phyloP scores from a whole-genome alignment of 169 alveolate genomes.

The Eimeria maxima region DNA sequence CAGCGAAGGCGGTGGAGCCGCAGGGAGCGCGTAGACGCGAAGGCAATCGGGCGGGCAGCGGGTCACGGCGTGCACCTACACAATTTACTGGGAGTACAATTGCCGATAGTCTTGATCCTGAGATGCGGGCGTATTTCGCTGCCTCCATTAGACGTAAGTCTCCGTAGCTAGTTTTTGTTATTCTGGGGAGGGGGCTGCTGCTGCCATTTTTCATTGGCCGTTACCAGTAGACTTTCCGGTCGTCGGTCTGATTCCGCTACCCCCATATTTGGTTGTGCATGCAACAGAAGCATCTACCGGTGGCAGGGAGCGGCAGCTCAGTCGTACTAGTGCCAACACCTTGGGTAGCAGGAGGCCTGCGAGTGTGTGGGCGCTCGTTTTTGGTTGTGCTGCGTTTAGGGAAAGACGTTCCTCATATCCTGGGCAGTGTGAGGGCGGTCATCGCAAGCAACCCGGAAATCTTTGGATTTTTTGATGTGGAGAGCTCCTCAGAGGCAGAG shows the following conservation, averaged over 20 bases:
- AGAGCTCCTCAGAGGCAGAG: background rate
- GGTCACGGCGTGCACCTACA: background rate
- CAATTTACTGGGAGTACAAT: no score
- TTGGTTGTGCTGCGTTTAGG: background rate
- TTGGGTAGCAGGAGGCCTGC: background rate
- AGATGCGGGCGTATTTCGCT: background rate
- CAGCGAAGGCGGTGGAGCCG: background rate
- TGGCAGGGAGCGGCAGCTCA: background rate
- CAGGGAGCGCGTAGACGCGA: background rate
- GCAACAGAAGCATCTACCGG: background rate
- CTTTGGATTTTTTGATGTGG: background rate
- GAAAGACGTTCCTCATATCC: background rate
- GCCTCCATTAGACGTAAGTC: slow-evolving; percentile 43
- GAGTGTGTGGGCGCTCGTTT: background rate
- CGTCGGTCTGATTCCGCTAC: background rate
- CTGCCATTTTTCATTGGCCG: background rate
- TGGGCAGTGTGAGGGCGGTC: slow-evolving; percentile 61
- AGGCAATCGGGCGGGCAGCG: background rate
- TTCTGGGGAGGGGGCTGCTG: background rate
- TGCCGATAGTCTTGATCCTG: background rate
- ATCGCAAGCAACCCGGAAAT: slow-evolving; percentile 18
- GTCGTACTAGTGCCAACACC: background rate
- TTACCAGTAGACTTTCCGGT: background rate
- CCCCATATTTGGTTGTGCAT: background rate
- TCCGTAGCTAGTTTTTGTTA: background rate